Evolutionary conservation across 805 yeast species (phyloP).

Genomic region (Suhomyces sp.): DNA sequence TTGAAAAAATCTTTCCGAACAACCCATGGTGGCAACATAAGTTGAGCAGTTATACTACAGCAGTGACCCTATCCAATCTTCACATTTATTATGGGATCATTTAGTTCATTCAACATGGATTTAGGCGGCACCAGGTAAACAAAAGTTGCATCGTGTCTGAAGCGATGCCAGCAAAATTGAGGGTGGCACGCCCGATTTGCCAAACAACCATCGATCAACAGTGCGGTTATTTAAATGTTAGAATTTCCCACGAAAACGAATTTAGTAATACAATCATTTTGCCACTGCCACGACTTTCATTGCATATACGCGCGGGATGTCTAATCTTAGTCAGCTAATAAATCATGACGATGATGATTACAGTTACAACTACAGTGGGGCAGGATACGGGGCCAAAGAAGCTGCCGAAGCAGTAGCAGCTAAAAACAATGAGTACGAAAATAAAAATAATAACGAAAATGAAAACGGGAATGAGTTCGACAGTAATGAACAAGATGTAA

Average conservation of each 20-base stretch:
- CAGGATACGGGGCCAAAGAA: constrained; percentile 1
- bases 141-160: background rate
- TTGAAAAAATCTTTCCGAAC: background rate
- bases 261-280: constrained; percentile 3
- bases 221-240: constrained; percentile 5
- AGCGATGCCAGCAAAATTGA: background rate
- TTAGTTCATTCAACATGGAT: background rate
- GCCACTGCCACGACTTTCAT: constrained; percentile 2
- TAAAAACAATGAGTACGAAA: constrained; percentile 4
- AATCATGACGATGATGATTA: constrained; percentile 21
- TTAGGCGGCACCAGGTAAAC: background rate
- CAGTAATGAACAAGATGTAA: background rate
- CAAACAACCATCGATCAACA: background rate
- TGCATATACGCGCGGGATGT: constrained; percentile 13
- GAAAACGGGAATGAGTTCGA: background rate
- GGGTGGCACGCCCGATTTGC: background rate
- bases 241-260: constrained; percentile 2
- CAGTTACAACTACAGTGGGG: constrained; percentile 11
- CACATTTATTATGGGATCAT: too few species aligned
- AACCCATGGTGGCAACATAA: too few species aligned
- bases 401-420: background rate
- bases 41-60: too few species aligned
- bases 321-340: constrained; percentile 26
- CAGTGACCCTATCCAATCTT: too few species aligned
- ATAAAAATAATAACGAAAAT: constrained; percentile 3